Evolutionary conservation across 176 grass and related monocot species (phyloP), one percentile per base, ranked within the genome.

Genomic region (Lolium multiflorum): DNA sequence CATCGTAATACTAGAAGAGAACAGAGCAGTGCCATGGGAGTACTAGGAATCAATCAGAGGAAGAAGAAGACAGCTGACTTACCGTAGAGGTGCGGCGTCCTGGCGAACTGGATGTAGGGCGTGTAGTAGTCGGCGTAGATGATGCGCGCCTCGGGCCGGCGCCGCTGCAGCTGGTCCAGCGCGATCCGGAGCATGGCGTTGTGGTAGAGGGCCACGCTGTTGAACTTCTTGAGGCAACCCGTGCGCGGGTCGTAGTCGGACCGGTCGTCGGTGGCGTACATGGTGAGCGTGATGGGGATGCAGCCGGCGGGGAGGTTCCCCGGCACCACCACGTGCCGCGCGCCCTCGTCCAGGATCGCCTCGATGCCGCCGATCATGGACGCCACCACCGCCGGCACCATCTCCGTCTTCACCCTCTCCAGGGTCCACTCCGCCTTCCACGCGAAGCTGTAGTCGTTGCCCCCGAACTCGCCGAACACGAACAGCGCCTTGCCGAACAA

Each of bases 391-490:
- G 48, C 46, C 0, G 96, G 96, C 18, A 94, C 86, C 63, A 84
- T 85, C 47, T 25, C 14, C 18, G 31, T 50, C 61, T 89, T 92
- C 72, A 90, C 88, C 71, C 92, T 84, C 1, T 88, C 91, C 4
- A 96, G 74, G 4, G 70, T 91, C 85, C 85, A 89, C 1, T 90
- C 85, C 11, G 96, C 88, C 65, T 92, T 86, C 80, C 92, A 87
- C 72, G 87, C 76, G 63, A 93, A 92, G 79, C 85, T 88, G 85
- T 98, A 98, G 82, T 98, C 96, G 82, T 98, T 98, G 25, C 93
- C 93, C 2, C 96, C 93, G 83, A 98, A 94, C 89, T 96, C 96
- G 65, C 96, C 96, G 66, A 96, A 81, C 56, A 95, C 78, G 88
- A 98, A 96, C 11, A 98, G 91, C 0, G 93, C 81, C n/a, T 74